Percentiles rank a stretch among this genome's conserved stretches.
phyloP scores from a whole-genome alignment of 768 basidiomycete species.

The Psilocybe cyanescens region DNA sequence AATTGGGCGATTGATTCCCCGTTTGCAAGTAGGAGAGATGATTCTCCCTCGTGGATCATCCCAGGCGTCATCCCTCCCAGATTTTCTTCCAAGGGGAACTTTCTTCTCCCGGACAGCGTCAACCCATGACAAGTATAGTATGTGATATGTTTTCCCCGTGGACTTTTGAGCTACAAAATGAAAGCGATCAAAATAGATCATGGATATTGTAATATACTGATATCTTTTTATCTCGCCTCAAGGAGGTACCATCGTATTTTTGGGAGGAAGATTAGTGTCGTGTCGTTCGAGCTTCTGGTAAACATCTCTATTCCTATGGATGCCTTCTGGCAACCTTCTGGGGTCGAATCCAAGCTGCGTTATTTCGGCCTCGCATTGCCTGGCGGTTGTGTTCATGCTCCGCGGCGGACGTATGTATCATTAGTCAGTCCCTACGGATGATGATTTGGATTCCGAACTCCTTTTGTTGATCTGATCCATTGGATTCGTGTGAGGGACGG shows the following conservation, averaged over 20 bases:
- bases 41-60: conserved; percentile 28
- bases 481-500: no score
- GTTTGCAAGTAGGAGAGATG: conserved; percentile 7
- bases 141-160: background rate
- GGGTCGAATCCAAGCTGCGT: background rate
- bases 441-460: background rate
- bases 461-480: background rate
- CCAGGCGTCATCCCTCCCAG: conserved; percentile 6
- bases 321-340: background rate
- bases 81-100: conserved; percentile 6
- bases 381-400: background rate
- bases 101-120: background rate
- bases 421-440: conserved; percentile 3
- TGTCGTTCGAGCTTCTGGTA: background rate
- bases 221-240: background rate
- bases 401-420: conserved; percentile 1
- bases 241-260: background rate
- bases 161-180: background rate
- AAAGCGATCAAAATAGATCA: background rate
- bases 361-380: background rate
- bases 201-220: background rate
- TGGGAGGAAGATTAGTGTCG: background rate
- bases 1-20: conserved; percentile 9
- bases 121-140: background rate
- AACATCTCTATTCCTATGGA: background rate